These are phyloP conservation scores for Raphanus hybrid DNA, from an alignment of 441 rosid genomes.

Conservation along the genomic window DNA sequence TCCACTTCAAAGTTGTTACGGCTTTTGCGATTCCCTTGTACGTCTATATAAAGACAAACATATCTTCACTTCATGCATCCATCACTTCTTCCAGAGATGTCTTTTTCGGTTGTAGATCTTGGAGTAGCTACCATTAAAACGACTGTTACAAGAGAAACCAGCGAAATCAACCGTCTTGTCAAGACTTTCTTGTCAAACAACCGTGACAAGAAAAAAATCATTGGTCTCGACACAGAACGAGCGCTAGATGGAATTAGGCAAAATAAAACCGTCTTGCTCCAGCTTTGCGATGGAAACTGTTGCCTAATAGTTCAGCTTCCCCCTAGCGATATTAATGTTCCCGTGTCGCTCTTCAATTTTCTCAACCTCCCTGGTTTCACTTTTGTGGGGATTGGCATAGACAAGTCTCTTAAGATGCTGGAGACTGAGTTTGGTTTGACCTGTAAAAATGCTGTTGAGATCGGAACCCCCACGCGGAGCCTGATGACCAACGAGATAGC, in stretches of 20 bases:
- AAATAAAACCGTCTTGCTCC: conserved; percentile 28
- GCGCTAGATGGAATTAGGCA: background rate
- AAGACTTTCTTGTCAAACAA: conserved; percentile 14
- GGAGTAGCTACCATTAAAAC: background rate
- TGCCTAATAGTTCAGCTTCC: conserved; percentile 41
- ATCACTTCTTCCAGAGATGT: background rate
- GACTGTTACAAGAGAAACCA: background rate
- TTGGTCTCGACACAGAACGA: conserved; percentile 19
- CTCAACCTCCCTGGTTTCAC: conserved; percentile 28
- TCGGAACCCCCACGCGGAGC: conserved; percentile 34
- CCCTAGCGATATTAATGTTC: conserved; percentile 14
- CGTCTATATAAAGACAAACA: background rate
- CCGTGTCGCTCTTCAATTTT: conserved; percentile 31
- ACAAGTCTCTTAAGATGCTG: conserved; percentile 31
- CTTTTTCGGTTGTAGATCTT: background rate
- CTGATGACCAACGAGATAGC: conserved; percentile 1
- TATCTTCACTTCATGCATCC: background rate
- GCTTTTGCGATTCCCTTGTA: background rate
- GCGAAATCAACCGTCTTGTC: conserved; percentile 6
- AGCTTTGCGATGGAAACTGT: conserved; percentile 44
- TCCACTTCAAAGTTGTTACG: background rate
- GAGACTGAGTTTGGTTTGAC: conserved; percentile 41
- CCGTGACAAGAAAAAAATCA: background rate
- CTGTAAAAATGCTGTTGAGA: conserved; percentile 36
- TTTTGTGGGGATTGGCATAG: conserved; percentile 47